phyloP scores from a whole-genome alignment of 2,329 filamentous ascomycete genomes.

The Didymella pinodella region DNA sequence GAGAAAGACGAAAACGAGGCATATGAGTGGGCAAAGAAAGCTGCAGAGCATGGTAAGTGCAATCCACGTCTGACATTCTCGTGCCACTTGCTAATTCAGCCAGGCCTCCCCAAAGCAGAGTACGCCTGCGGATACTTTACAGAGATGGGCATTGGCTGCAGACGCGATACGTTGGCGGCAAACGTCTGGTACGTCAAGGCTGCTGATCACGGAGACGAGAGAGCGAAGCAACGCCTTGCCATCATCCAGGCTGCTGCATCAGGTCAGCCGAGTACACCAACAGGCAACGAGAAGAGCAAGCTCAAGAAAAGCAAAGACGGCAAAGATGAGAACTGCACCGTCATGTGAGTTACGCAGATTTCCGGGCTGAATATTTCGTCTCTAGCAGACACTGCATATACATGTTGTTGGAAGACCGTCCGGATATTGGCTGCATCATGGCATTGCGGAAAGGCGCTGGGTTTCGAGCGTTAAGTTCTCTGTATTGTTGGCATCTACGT shows the following conservation, averaged over 20 bases:
- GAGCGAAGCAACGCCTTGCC: slow-evolving; percentile 84
- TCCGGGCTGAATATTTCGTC: background rate
- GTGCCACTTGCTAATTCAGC: slow-evolving; percentile 22
- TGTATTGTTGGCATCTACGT: slow-evolving; percentile 15
- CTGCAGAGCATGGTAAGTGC: slow-evolving; percentile 81
- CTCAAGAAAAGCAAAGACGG: slow-evolving; percentile 43
- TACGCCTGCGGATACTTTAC: slow-evolving; percentile 98
- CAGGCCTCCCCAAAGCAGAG: slow-evolving; percentile 75
- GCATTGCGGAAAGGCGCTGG: slow-evolving; percentile 27
- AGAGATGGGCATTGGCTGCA: slow-evolving; percentile 97
- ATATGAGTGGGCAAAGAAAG: slow-evolving; percentile 91
- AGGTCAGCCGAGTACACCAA: slow-evolving; percentile 52
- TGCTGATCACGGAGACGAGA: slow-evolving; percentile 88
- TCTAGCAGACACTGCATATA: background rate
- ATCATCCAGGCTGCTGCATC: slow-evolving; percentile 85
- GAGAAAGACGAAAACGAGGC: slow-evolving; percentile 97
- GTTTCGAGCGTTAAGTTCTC: slow-evolving; percentile 27
- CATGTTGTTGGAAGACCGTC: background rate
- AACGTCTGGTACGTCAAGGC: slow-evolving; percentile 99
- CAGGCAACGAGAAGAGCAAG: slow-evolving; percentile 37
- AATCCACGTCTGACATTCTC: background rate
- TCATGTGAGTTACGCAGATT: slow-evolving; percentile 40
- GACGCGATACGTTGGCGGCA: slow-evolving; percentile 91
- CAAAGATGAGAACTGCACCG: slow-evolving; percentile 51
- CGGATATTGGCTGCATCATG: slow-evolving; percentile 13